Evolutionary conservation across 371 early-diverging fungal species (phyloP), one percentile per base, ranked within the genome.

Genomic region (Syncephalastrum racemosum): DNA sequence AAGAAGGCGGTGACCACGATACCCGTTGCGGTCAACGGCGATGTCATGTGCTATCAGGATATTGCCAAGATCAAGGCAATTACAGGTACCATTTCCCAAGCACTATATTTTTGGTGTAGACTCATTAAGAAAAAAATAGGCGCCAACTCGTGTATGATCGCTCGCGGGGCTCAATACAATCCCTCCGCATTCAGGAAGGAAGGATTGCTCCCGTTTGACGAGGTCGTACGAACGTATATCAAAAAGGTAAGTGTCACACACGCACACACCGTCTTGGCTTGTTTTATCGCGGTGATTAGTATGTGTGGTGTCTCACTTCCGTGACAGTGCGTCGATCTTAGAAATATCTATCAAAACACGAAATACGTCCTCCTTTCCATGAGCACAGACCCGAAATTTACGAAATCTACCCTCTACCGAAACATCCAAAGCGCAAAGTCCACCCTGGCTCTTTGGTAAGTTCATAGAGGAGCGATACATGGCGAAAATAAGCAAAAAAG

Each of bases 11-110:
- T 91, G 3, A 71, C 64, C 47, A 56, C 62, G 16, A 87, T 95
- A 49, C 98, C 96, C 0, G 83, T 98, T 15, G 89, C 95, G 53
- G 93, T 92, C 1, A 98, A 98, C 68, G 98, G 98, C 3, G 98
- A 98, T 73, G 69, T 97, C 3, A 89, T 73, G 49, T 63, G 71
- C 22, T 75, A 72, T 27, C 71, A 71, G 4, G 90, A 94, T 62
- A 73, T 90, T 47, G 67, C 75, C 27, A 69, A 70, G 49, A 77
- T 88, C 8, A 84, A 78, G 53, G 70, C 79, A 24, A 41, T 73
- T 10, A 82, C 86, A 36, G 66, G 85, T 74, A 60, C 53, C 15
- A 22, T 14, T n/a, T 0, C 1, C n/a, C 18, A 13, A 43, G 45
- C 53, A 36, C 10, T 54, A 6, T 19, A 22, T 44, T 13, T 39